Evolutionary conservation across 1,139 yeast species (phyloP).

Genomic region (Zygosaccharomyces pseudobailii): DNA sequence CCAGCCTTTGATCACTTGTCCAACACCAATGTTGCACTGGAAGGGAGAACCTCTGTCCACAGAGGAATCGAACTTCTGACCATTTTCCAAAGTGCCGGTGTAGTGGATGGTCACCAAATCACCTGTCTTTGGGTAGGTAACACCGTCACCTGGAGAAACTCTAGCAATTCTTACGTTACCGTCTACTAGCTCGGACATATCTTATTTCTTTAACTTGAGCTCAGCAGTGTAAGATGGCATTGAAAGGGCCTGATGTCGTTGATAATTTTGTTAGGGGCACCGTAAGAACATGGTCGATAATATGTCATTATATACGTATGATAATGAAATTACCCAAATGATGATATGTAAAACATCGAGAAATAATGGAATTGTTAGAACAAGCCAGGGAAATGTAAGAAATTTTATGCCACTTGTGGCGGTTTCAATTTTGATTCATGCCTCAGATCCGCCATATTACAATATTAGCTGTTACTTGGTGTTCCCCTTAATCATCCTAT

Average conservation of each 20-base stretch:
- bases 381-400: too few species aligned
- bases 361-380: too few species aligned
- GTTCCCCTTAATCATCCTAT: too few species aligned
- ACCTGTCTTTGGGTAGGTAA: slow-evolving; percentile 78
- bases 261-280: not conserved
- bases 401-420: too few species aligned
- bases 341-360: too few species aligned
- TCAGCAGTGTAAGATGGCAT: too few species aligned
- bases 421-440: too few species aligned
- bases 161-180: slow-evolving; percentile 41
- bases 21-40: slow-evolving; percentile 90
- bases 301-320: not conserved
- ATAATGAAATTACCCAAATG: not conserved
- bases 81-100: slow-evolving; percentile 90
- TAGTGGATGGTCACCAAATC: slow-evolving; percentile 90
- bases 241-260: not conserved
- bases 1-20: slow-evolving; percentile 96
- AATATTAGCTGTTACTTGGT: too few species aligned
- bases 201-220: not conserved
- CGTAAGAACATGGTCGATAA: too few species aligned
- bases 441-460: too few species aligned
- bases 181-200: slow-evolving; percentile 36
- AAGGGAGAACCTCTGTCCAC: slow-evolving; percentile 92
- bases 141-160: slow-evolving; percentile 58
- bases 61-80: slow-evolving; percentile 92